Evolutionary conservation across 768 basidiomycete species (phyloP).

Genomic region (Phanerodontia chrysosporium): DNA sequence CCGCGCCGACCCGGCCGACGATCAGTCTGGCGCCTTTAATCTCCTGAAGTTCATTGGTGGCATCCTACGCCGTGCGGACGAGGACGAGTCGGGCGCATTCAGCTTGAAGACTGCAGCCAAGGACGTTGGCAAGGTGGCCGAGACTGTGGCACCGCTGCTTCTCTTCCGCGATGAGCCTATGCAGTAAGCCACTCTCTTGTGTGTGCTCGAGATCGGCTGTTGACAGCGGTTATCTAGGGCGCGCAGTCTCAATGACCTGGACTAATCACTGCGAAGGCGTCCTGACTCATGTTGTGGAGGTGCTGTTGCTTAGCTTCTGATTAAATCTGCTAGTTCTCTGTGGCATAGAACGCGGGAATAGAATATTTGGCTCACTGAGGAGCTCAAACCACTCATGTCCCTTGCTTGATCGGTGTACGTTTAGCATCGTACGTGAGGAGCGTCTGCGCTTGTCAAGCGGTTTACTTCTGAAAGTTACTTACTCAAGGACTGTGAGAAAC

Average conservation of each 20-base stretch:
- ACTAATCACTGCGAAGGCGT: background rate
- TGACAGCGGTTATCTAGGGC: background rate
- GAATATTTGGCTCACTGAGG: background rate
- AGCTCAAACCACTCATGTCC: background rate
- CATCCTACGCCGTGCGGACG: background rate
- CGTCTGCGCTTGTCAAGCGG: too few relatives aligned
- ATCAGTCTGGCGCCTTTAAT: background rate
- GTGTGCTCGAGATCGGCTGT: background rate
- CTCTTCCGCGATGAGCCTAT: background rate
- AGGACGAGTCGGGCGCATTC: background rate
- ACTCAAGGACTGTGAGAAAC: too few relatives aligned
- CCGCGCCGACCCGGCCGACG: background rate
- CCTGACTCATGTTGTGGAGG: background rate
- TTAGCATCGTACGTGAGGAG: too few relatives aligned
- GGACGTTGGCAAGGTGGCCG: background rate
- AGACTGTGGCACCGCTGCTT: background rate
- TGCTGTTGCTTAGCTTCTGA: background rate
- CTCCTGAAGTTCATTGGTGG: background rate
- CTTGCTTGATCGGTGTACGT: too few relatives aligned
- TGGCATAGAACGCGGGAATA: background rate
- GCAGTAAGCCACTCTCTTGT: background rate
- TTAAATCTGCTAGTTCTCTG: background rate
- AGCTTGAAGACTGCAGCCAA: background rate
- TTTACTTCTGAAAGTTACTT: too few relatives aligned
- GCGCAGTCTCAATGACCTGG: slow-evolving; percentile 9